Base-by-base conservation (phyloP, 2,329 filamentous ascomycete species). In the Pseudocercospora eumusae region DNA sequence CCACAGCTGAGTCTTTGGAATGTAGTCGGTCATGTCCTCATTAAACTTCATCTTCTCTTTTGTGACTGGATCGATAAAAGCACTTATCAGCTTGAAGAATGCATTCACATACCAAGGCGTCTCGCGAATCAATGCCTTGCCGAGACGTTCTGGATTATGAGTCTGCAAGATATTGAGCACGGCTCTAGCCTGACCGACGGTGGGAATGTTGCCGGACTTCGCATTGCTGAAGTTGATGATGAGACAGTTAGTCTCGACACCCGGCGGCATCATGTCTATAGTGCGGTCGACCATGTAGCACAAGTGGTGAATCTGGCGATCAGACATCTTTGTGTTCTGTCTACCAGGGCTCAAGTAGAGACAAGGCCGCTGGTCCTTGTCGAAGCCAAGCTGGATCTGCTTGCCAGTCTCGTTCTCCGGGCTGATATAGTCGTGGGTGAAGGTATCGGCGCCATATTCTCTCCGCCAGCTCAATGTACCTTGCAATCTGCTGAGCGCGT, bases 31-130 rank as follows among this genome's bases (percentile, higher is more conserved):
- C 81, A 96, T 88, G 74, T 96, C 90, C 76, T 96, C 92, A 81
- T 98, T 97, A 83, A 96, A 97, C 80, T 95, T 96, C 80, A 99
- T 88, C 82, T 99, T 99, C 73, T 95, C 88, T 62, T 90, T 87
- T 9, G 95, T 99, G 71, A 93, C 81, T 7, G 95, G 95, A 77
- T 99, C 95, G 78, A 99, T 96, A 78, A 99, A 97, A 42, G 93
- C 92, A 4, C 87, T 92, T 78, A 99, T 93, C 71, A 97, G 81
- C 78, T 96, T 97, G 84, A 98, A 96, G 83, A 99, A 99, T 56
- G 90, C 90, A 76, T 86, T 88, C 64, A 98, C 91, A 66, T 96
- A 84, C 87, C 91, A 97, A 0, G 93, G 93, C 54, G 96, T 85
- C 69, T 98, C 96, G 68, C 93, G 90, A 64, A 98, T 91, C 70